Base-by-base conservation (phyloP, 139 green algal genomes). In the Chlamydomonas schloesseri region DNA sequence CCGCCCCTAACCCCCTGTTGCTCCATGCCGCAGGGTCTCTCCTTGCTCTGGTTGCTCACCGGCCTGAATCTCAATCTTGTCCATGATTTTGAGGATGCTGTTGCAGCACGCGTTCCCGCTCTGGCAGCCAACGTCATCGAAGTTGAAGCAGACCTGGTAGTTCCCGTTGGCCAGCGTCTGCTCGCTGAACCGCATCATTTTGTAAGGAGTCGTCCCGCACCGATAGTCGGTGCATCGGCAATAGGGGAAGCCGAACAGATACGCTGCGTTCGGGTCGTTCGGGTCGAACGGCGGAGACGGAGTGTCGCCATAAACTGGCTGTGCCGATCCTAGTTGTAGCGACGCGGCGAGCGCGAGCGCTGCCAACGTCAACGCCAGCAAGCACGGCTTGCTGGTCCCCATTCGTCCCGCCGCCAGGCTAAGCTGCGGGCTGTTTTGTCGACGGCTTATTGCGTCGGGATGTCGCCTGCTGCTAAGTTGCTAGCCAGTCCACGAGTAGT, bases 181-280 rank as follows among this genome's bases (percentile, higher is more conserved):
- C 47, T 68, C 47, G 50, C n/a, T 77, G 26, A 11, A 20, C 50
- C 34, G 34, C 17, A 55, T 15, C 13, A 37, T 26, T 50, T 85
- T 72, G 31, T 85, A 85, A 1, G 79, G 79, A 3, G 79, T 77
- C 4, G 79, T 75, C 26, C 31, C 31, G n/a, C 79, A 85, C 21
- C 79, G 65, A n/a, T 85, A 85, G 47, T 85, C 79, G 4, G 31
- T 29, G 67, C 79, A 85, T 18, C 72, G 72, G 64, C 79, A 85
- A 33, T 70, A 77, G 2, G 79, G 79, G 18, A 85, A 85, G 15
- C 79, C 79, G 15, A 77, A 85, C 42, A 85, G 67, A 28, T 85
- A 85, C 72, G n/a, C 47, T 4, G n/a, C 42, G 36, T 85, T 50
- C 20, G n/a, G 46, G 28, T 64, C 64, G 21, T 33, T 64, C 2